Evolutionary conservation across 2,329 filamentous ascomycete species (phyloP).

Genomic region (Trichoderma sp.): DNA sequence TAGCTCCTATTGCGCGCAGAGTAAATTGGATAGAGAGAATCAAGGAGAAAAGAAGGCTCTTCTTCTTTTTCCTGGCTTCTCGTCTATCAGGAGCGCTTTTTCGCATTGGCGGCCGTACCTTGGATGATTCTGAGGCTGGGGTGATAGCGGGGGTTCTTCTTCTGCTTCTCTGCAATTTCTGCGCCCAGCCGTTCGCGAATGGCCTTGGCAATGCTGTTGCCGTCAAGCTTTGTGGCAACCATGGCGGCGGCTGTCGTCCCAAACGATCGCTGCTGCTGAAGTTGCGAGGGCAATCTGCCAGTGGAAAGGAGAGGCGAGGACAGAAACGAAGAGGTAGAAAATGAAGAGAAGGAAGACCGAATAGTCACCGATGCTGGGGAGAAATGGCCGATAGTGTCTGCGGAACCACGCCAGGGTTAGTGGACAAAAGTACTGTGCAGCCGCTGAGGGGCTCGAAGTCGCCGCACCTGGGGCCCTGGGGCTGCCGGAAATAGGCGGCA

Average conservation of each 20-base stretch:
- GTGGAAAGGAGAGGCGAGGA: conserved; percentile 3
- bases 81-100: neutral
- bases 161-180: conserved; percentile 81
- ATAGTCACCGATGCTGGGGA: neutral
- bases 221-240: conserved; percentile 90
- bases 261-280: conserved; percentile 36
- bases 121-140: conserved; percentile 94
- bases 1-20: neutral
- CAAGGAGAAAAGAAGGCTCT: neutral
- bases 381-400: neutral
- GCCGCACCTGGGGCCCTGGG: neutral
- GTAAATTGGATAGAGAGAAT: neutral
- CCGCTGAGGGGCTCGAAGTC: conserved; percentile 2
- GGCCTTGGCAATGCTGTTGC: conserved; percentile 88
- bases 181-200: conserved; percentile 80
- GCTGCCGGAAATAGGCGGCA: conserved; percentile 18
- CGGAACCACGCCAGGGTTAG: neutral
- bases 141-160: conserved; percentile 81
- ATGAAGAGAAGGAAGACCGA: neutral
- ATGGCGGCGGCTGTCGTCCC: conserved; percentile 62
- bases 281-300: conserved; percentile 3
- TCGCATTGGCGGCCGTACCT: conserved; percentile 53
- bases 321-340: neutral
- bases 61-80: neutral
- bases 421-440: conserved; percentile 5